phyloP scores from a whole-genome alignment of 306 rosid species.

The Astragalus glycyphyllos region DNA sequence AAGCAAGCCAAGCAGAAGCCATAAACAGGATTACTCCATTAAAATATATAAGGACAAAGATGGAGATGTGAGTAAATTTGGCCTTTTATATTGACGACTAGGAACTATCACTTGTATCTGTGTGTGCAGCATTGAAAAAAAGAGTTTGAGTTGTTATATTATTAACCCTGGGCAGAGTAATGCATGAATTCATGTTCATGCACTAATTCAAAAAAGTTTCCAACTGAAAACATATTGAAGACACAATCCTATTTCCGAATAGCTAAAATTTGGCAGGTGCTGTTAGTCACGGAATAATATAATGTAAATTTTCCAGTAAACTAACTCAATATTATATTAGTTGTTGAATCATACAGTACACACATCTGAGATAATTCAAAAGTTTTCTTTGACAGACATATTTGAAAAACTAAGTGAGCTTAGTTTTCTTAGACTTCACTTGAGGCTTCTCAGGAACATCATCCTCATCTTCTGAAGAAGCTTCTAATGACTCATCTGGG shows the following conservation, averaged over 20 bases:
- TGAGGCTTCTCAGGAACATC: constrained; percentile 59
- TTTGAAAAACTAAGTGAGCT: constrained; percentile 52
- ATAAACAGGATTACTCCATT: no score
- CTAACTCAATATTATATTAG: neutral
- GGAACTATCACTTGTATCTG: no score
- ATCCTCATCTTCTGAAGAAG: constrained; percentile 69
- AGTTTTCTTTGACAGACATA: constrained; percentile 29
- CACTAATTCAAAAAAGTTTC: constrained; percentile 20
- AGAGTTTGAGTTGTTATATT: no score
- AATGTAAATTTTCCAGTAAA: neutral
- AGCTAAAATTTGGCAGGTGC: neutral
- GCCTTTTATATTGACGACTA: no score
- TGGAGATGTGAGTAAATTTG: no score
- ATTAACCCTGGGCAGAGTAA: neutral
- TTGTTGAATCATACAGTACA: constrained; percentile 34
- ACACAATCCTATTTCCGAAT: neutral
- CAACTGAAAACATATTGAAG: constrained; percentile 13
- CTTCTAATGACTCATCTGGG: constrained; percentile 76
- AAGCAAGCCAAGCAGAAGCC: no score
- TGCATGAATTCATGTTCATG: neutral
- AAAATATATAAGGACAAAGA: no score
- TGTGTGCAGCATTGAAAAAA: no score
- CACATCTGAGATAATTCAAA: constrained; percentile 4
- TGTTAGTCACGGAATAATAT: neutral
- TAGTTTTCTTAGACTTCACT: constrained; percentile 71